Evolutionary conservation across 495 filamentous ascomycete genomes (phyloP), one percentile per base, ranked within the genome.

Genomic region (Neurospora pannonica): DNA sequence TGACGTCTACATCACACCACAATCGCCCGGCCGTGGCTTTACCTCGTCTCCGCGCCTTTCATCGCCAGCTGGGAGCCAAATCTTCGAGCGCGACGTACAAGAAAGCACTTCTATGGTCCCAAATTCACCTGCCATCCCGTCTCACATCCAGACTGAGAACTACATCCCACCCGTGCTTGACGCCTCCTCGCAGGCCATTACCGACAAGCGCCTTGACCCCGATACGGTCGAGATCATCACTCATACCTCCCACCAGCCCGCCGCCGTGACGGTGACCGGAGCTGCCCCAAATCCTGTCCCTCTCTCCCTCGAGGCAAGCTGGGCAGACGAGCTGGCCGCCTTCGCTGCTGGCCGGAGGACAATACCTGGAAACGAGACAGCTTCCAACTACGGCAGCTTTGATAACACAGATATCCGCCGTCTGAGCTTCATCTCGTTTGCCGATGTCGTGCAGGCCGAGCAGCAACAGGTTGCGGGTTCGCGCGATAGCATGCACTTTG

Each of bases 1-100:
- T 74, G 82, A 84, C 74, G 83, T 82, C 77, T 86, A 82, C 76
- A 80, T 84, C 74, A 79, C 85, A 70, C 84, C 87, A 76, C 80
- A 86, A 11, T 86, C 86, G 11, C 86, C 87, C n/a, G 82, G 85
- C 72, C 84, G 86, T 43, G 86, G 85, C 67, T 80, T 89, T 39
- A 85, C 87, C 34, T 83, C 88, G 19, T 90, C 90, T 5, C 89
- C 90, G 5, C 85, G 88, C 46, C 80, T 91, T 62, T 85, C 87
- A 69, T 92, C 90, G 17, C 90, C 91, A 13, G 89, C 90, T 6
- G 90, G 85, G 40, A 94, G 93, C 34, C 93, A 95, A 77, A 97
- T 97, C 78, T 97, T 97, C 82, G 94, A 97, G 85, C 92, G 94
- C 77, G 91, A 93, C 82, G 95, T 97, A 17, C 95, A 97, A 80